phyloP scores from a whole-genome alignment of 345 rosid species.

The Bruguiera parviflora region DNA sequence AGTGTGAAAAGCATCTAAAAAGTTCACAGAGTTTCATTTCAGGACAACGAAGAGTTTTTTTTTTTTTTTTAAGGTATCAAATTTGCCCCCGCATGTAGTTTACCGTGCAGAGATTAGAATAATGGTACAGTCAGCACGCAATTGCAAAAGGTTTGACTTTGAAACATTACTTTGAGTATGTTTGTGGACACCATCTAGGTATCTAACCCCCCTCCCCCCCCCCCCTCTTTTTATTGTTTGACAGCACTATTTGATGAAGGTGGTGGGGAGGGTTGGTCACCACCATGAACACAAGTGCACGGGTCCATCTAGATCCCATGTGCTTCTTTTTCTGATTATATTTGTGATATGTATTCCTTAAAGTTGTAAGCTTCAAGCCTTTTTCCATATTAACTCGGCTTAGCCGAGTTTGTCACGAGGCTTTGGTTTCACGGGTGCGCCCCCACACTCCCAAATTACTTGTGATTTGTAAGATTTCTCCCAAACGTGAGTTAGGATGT shows the following conservation, averaged over 20 bases:
- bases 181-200: constrained; percentile 14
- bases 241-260: constrained; percentile 2
- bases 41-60: too few species aligned
- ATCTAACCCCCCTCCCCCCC: background rate
- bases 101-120: constrained; percentile 6
- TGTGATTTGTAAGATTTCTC: too few species aligned
- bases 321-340: too few species aligned
- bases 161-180: background rate
- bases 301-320: background rate
- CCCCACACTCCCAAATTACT: too few species aligned
- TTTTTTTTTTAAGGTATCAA: background rate
- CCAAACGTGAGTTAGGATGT: too few species aligned
- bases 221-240: background rate
- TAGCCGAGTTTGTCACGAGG: too few species aligned
- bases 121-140: constrained; percentile 26
- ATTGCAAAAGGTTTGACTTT: constrained; percentile 21
- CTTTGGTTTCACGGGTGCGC: too few species aligned
- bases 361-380: too few species aligned
- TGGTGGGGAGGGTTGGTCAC: background rate
- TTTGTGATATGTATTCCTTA: too few species aligned
- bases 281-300: background rate
- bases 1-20: too few species aligned
- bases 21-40: too few species aligned
- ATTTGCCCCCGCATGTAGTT: background rate
- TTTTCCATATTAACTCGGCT: too few species aligned